Evolutionary conservation across 2,329 filamentous ascomycete species (phyloP).

Genomic region (Akanthomyces uredinophilus): DNA sequence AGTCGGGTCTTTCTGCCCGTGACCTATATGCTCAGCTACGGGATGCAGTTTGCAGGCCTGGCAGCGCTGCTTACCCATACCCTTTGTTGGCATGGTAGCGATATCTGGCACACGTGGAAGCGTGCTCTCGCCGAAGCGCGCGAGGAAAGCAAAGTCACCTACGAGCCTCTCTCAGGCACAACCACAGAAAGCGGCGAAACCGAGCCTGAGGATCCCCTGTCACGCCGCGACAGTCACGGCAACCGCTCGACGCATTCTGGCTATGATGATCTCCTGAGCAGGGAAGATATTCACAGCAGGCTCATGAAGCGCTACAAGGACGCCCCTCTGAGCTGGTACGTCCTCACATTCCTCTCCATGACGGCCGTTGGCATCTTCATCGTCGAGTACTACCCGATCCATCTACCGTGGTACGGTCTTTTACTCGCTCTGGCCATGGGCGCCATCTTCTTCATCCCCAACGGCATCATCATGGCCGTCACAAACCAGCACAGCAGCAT

Average conservation of each 20-base stretch:
- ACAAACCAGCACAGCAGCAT: conserved; percentile 86
- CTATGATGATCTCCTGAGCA: conserved; percentile 54
- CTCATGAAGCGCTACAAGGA: conserved; percentile 80
- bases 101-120: conserved; percentile 74
- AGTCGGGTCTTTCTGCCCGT: conserved; percentile 81
- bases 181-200: conserved; percentile 17
- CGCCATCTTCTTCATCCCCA: conserved; percentile 78
- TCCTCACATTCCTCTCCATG: conserved; percentile 71
- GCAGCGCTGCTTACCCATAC: conserved; percentile 78
- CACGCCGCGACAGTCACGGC: conserved; percentile 19
- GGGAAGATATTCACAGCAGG: conserved; percentile 78
- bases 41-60: conserved; percentile 77
- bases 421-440: conserved; percentile 74
- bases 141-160: conserved; percentile 43
- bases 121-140: conserved; percentile 61
- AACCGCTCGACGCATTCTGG: conserved; percentile 31
- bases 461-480: conserved; percentile 89
- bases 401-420: conserved; percentile 82
- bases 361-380: conserved; percentile 74
- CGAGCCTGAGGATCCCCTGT: conserved; percentile 5
- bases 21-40: conserved; percentile 83
- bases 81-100: conserved; percentile 75
- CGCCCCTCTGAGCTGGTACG: conserved; percentile 76
- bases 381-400: conserved; percentile 78
- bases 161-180: conserved; percentile 44